Evolutionary conservation across 2,329 filamentous ascomycete species (phyloP), one percentile per base, ranked within the genome.

Genomic region (Aspergillus bombycis): DNA sequence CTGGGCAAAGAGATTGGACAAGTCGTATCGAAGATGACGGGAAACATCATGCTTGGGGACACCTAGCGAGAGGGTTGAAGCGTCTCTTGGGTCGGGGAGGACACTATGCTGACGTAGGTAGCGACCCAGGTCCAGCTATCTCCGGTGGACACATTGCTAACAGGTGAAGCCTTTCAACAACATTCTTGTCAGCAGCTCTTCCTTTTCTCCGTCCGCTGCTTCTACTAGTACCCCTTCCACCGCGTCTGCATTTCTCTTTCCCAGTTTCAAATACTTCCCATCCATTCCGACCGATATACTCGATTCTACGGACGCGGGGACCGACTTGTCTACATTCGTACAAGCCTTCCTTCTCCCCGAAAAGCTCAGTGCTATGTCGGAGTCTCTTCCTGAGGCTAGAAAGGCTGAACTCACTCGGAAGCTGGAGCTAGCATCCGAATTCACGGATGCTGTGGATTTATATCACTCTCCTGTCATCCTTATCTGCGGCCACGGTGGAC

Each of bases 11-110:
- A 34, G 91, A 96, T 79, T 97, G 94, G 94, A 82, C 84, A 32
- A 94, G 91, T 72, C 86, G 87, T 62, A 96, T 97, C 66, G 93
- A 96, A 75, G 89, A 96, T 53, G 93, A 96, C 64, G 87, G 89
- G 19, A 75, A 78, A 38, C 75, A 79, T 3, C 75, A 81, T 30
- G 78, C 77, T 16, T 83, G 79, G 79, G 80, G 80, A 9, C 68
- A 70, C 32, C 70, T 85, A 78, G 71, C 86, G 82, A 88, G 89
- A 43, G 89, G 91, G 61, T 76, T 97, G 63, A 94, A 92, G 84
- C 60, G 62, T 69, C 74, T 92, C 41, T 79, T 92, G 66, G 89
- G 89, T 3, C 82, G 88, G 9, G 87, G 88, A 3, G 90, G 90
- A 4, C 79, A 80, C 59, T 91, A 86, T 75, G 85, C 84, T 62